Evolutionary conservation across 176 grass and related monocot genomes (phyloP).

Genomic region (Dendrocalamus sinicus): DNA sequence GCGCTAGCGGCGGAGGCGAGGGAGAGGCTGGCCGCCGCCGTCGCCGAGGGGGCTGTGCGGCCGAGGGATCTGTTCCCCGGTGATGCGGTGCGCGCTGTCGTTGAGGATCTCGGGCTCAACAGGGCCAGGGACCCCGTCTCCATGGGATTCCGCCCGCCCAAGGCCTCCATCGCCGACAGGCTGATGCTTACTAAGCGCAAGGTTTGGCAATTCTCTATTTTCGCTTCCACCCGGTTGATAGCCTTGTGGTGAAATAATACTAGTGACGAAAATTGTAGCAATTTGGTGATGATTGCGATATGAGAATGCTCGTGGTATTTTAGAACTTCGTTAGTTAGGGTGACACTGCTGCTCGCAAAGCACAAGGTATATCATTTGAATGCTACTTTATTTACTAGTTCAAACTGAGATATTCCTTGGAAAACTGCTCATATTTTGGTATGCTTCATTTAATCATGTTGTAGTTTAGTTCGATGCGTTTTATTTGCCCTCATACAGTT

Average conservation of each 20-base stretch:
- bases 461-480: background rate
- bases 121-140: constrained; percentile 66
- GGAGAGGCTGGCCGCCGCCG: constrained; percentile 59
- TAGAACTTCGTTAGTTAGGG: background rate
- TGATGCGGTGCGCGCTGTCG: constrained; percentile 79
- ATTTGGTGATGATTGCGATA: background rate
- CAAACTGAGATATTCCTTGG: background rate
- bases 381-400: background rate
- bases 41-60: constrained; percentile 54
- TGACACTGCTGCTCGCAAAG: constrained; percentile 9
- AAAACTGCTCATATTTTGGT: background rate
- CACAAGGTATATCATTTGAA: background rate
- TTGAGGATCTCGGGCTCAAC: constrained; percentile 93
- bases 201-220: constrained; percentile 49
- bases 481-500: constrained; percentile 1
- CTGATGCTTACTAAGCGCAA: constrained; percentile 90
- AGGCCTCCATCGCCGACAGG: constrained; percentile 83
- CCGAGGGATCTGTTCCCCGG: constrained; percentile 95
- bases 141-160: constrained; percentile 81
- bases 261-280: background rate
- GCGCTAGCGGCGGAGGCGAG: constrained; percentile 83
- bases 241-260: background rate
- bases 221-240: background rate
- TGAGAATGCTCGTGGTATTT: constrained; percentile 15
- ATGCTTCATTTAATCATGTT: background rate